These are phyloP conservation scores for Dictyostelium intermedium DNA, from an alignment of 78 protist genomes.

Conservation along the genomic window DNA sequence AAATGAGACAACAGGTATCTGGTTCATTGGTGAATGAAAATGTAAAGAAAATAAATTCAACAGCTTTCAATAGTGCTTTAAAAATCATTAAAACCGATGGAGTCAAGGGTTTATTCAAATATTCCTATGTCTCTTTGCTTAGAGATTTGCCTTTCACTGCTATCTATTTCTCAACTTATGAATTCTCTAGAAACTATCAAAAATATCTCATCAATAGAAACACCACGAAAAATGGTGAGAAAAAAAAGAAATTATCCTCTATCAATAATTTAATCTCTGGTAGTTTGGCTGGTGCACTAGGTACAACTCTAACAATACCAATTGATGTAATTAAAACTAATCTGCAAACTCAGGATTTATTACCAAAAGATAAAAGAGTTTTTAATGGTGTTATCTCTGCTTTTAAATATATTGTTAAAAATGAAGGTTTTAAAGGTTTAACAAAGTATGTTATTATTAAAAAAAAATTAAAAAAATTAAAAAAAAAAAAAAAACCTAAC, in stretches of 20 bases:
- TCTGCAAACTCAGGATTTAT: conserved; percentile 40
- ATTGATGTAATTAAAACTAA: conserved; percentile 63
- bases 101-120: conserved; percentile 31
- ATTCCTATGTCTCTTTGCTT: conserved; percentile 25
- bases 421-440: conserved; percentile 64
- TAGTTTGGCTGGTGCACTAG: conserved; percentile 23
- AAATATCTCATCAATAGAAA: neutral
- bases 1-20: conserved; percentile 43
- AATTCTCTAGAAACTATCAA: neutral
- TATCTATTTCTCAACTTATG: conserved; percentile 34
- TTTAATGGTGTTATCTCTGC: conserved; percentile 27
- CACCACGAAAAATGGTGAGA: neutral
- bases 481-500: neutral
- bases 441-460: conserved; percentile 35
- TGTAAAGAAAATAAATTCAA: neutral
- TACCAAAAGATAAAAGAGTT: conserved; percentile 20
- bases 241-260: neutral
- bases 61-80: neutral
- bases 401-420: neutral
- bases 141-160: conserved; percentile 60
- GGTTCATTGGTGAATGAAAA: neutral
- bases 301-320: conserved; percentile 54
- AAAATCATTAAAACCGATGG: conserved; percentile 4
- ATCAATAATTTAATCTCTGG: conserved; percentile 28
- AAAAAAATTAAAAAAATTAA: neutral